These are phyloP conservation scores for Citrullus colocynthis DNA, from an alignment of 306 rosid species.

Conservation along the genomic window DNA sequence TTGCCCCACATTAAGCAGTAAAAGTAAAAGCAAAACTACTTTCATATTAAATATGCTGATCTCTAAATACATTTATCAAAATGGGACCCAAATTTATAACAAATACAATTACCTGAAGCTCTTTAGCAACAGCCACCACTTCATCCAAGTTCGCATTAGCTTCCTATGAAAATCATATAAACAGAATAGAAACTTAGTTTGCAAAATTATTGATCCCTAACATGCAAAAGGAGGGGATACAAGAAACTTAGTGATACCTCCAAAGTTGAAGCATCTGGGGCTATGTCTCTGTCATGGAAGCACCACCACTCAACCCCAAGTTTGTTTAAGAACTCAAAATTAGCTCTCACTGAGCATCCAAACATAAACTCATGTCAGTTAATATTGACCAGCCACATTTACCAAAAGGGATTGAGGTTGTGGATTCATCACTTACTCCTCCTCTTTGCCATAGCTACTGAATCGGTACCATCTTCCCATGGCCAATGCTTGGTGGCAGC, in stretches of 20 bases:
- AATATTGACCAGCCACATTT: background rate
- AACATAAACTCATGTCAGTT: constrained; percentile 2
- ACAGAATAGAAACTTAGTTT: constrained; percentile 7
- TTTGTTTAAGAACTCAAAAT: constrained; percentile 79
- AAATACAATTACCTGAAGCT: constrained; percentile 60
- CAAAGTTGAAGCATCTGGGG: constrained; percentile 65
- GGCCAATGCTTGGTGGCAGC: constrained; percentile 87
- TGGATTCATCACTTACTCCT: constrained; percentile 47
- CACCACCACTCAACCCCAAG: constrained; percentile 88
- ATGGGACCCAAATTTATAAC: background rate
- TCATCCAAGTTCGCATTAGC: constrained; percentile 82
- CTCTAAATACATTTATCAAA: background rate
- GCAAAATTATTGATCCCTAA: background rate
- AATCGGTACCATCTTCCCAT: constrained; percentile 96
- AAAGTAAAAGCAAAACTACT: background rate
- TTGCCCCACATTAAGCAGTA: background rate
- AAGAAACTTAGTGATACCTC: constrained; percentile 29
- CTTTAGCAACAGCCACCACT: constrained; percentile 75
- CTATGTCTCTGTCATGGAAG: constrained; percentile 91
- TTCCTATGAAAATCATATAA: constrained; percentile 40
- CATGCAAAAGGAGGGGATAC: background rate
- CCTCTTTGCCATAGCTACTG: constrained; percentile 82
- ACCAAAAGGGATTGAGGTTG: background rate
- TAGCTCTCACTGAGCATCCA: constrained; percentile 64
- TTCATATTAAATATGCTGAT: background rate